Evolutionary conservation across 2,329 filamentous ascomycete species (phyloP).

Genomic region (Blumeriella jaapii): DNA sequence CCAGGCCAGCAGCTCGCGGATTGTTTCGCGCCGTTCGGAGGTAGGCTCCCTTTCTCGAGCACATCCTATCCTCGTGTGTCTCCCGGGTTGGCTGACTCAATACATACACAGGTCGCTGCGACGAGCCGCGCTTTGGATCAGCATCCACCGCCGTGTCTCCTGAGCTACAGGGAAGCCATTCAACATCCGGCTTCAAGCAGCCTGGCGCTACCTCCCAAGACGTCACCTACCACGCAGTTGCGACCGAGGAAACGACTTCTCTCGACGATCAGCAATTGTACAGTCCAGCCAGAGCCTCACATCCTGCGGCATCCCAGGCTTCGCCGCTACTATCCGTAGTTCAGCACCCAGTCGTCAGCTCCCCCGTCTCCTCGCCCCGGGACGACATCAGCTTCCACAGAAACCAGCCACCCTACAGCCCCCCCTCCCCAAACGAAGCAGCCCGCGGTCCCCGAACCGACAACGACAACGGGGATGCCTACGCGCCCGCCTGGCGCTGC

Average conservation of each 20-base stretch:
- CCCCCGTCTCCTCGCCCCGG: too few relatives aligned
- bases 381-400: too few relatives aligned
- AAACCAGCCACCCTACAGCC: background rate
- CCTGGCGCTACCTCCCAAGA: too few relatives aligned
- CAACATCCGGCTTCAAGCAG: background rate
- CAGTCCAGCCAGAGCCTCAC: too few relatives aligned
- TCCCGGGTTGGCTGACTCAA: slow-evolving; percentile 2
- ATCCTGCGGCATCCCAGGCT: too few relatives aligned
- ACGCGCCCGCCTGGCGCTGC: background rate
- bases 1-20: slow-evolving; percentile 18
- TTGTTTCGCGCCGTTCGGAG: slow-evolving; percentile 36
- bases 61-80: background rate
- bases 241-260: too few relatives aligned
- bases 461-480: background rate
- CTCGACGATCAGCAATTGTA: too few relatives aligned
- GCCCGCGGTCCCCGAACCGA: background rate
- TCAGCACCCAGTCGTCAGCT: too few relatives aligned
- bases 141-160: background rate
- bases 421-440: background rate
- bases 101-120: background rate
- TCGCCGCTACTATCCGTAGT: too few relatives aligned
- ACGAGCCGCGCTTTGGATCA: slow-evolving; percentile 2
- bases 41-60: slow-evolving; percentile 15
- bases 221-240: too few relatives aligned
- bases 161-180: background rate